phyloP scores from a whole-genome alignment of 2,329 filamentous ascomycete species.

The Sphaerulina vaccinii region DNA sequence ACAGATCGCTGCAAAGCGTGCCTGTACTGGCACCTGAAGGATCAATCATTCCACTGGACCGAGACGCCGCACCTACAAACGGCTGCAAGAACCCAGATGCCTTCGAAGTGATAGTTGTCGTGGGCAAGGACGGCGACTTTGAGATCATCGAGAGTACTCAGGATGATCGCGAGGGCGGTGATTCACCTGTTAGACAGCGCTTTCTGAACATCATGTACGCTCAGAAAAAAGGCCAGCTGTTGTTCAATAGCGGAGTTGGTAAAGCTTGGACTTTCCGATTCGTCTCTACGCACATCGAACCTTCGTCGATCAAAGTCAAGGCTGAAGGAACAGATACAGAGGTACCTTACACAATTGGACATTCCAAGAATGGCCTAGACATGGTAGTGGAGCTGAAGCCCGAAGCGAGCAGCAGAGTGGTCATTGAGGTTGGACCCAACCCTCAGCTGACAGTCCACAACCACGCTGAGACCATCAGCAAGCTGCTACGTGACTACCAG shows the following conservation, averaged over 20 bases:
- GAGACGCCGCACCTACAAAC: constrained; percentile 43
- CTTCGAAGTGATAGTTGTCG: constrained; percentile 51
- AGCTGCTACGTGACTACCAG: not conserved
- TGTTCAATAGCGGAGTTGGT: not conserved
- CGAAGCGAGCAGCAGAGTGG: not conserved
- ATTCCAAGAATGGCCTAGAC: not conserved
- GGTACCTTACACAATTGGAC: not conserved
- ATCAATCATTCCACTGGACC: constrained; percentile 59
- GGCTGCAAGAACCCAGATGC: constrained; percentile 49
- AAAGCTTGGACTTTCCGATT: constrained; percentile 1
- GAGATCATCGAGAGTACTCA: constrained; percentile 50
- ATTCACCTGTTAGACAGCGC: not conserved
- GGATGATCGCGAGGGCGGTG: not conserved
- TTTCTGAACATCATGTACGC: not conserved
- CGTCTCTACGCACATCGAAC: not conserved
- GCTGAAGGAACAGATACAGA: not conserved
- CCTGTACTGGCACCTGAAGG: constrained; percentile 59
- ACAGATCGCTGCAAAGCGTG: constrained; percentile 50
- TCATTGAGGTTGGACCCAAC: not conserved
- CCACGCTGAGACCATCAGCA: not conserved
- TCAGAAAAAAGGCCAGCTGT: not conserved
- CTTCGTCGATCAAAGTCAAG: not conserved
- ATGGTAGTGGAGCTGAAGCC: not conserved
- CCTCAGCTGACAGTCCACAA: not conserved
- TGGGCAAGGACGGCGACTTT: constrained; percentile 50